phyloP scores from a whole-genome alignment of 495 filamentous ascomycete genomes.

The Penicillium flavigenum region DNA sequence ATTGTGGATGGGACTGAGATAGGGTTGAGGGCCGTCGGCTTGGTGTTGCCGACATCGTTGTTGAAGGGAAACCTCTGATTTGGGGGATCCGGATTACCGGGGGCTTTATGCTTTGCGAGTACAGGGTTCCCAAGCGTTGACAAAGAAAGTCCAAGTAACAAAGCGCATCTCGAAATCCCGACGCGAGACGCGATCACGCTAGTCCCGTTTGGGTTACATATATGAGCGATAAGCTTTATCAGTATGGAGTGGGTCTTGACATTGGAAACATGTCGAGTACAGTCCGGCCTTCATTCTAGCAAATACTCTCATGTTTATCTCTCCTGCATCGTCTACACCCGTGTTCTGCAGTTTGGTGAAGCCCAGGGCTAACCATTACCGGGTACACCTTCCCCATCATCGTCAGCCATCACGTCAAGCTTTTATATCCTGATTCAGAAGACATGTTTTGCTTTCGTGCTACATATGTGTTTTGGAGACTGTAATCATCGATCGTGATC shows the following conservation, averaged over 20 bases:
- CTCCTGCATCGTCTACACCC: no score
- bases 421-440: no score
- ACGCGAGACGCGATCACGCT: slow-evolving; percentile 40
- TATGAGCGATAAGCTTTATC: slow-evolving; percentile 32
- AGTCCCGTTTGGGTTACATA: slow-evolving; percentile 34
- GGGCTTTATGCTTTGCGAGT: not conserved
- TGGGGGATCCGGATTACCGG: not conserved
- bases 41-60: slow-evolving; percentile 24
- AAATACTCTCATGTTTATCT: no score
- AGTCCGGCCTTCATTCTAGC: not conserved
- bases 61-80: not conserved
- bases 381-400: no score
- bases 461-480: not conserved
- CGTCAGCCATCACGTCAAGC: no score
- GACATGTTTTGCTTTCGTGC: no score
- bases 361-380: no score
- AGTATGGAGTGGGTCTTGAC: not conserved
- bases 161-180: slow-evolving; percentile 19
- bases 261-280: not conserved
- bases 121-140: not conserved
- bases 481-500: not conserved
- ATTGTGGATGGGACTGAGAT: slow-evolving; percentile 19
- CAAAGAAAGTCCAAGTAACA: slow-evolving; percentile 3
- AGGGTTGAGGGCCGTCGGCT: slow-evolving; percentile 17
- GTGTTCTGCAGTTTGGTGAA: no score